Base-by-base conservation (phyloP, 2,329 filamentous ascomycete genomes). In the Orbilia javanica region DNA sequence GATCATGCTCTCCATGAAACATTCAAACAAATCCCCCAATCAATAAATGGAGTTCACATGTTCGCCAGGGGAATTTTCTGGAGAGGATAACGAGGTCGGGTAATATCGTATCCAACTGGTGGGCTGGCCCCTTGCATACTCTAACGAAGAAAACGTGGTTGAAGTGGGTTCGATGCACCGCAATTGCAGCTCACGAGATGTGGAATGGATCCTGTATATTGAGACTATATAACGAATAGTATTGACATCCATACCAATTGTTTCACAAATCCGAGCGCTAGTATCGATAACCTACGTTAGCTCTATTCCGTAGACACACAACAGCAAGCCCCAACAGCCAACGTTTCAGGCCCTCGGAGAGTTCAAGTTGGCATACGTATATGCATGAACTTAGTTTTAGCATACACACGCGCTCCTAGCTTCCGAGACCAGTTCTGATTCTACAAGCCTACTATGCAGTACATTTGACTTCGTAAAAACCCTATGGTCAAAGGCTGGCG, bases 91-190 rank as follows among this genome's bases (percentile, higher is more conserved):
- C n/a, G 29, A 34, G 27, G 52, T 55, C 52, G 27, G 29, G 52
- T 55, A 55, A 34, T 55, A 55, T 36, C 29, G 29, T 55, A 36
- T 36, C 3, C 25, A 53, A 31, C 50, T 53, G 50, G n/a, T 34
- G 27, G 22, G 27, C 27, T 10, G 22, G 11, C 27, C 50, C 50
- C 50, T 53, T 31, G 50, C 27, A 53, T 53, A 31, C 15, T 31
- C 50, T 53, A 31, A 53, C 50, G 50, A 53, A 53, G 15, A 50
- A 52, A 53, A 53, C 50, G 50, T 53, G 50, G 27, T 53, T 31
- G 50, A 53, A 18, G 8, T 22, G 22, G 20, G 50, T 13, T 20
- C 11, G 8, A 27, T 27, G 48, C 48, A 52, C 20, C 13, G 48
- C 13, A 13, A 22, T 29, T 8, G 22, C 46, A 20, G 46, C 20